Percentiles rank a stretch among this genome's conserved stretches.
Evolutionary conservation across 169 alveolate genomes (phyloP).

Genomic region (Plasmodium ovale): DNA sequence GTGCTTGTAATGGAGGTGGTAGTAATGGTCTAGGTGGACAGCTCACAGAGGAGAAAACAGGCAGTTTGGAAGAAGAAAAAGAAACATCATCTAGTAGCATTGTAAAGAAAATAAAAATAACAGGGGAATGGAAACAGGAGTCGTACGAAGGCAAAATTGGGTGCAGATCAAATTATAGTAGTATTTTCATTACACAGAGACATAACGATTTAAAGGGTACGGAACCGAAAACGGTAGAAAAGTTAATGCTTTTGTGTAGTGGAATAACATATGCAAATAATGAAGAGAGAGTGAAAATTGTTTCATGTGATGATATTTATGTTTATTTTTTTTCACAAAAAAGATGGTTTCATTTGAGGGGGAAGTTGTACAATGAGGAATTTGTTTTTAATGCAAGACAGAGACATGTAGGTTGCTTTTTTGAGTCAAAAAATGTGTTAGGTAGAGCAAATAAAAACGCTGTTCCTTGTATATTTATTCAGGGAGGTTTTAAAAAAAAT

Average conservation of each 20-base stretch:
- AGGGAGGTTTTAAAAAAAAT: constrained; percentile 87
- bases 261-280: constrained; percentile 82
- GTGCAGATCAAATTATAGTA: constrained; percentile 89
- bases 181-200: constrained; percentile 90
- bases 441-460: constrained; percentile 84
- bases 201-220: constrained; percentile 86
- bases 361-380: constrained; percentile 84
- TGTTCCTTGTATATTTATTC: constrained; percentile 88
- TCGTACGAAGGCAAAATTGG: constrained; percentile 88
- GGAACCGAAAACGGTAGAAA: constrained; percentile 87
- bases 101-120: constrained; percentile 17
- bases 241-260: constrained; percentile 84
- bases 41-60: not conserved
- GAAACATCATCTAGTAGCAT: not conserved
- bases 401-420: constrained; percentile 87
- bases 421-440: constrained; percentile 84
- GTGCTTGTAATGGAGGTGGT: not conserved
- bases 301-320: constrained; percentile 85
- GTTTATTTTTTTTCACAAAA: constrained; percentile 86
- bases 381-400: constrained; percentile 83
- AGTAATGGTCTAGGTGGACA: not conserved
- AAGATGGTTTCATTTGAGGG: constrained; percentile 84
- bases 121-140: constrained; percentile 88
- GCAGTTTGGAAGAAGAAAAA: not conserved
- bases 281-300: constrained; percentile 63